Evolutionary conservation across 768 basidiomycete genomes (phyloP).

Genomic region (Omphalotus guepiniiformis): DNA sequence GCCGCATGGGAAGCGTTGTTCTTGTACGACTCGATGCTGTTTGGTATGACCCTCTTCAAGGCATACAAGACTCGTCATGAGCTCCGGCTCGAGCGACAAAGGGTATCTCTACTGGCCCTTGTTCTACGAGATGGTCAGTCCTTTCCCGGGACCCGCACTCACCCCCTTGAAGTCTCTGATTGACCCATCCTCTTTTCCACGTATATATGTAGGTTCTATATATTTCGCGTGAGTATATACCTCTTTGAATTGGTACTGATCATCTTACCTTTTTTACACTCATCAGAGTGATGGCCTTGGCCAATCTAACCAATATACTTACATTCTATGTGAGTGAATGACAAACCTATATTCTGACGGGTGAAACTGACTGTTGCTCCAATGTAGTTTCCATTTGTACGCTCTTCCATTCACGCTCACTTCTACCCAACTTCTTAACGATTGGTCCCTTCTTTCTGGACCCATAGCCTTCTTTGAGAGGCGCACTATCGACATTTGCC

Average conservation of each 20-base stretch:
- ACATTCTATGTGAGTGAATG: slow-evolving; percentile 8
- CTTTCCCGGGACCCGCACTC: neutral
- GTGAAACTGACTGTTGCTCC: neutral
- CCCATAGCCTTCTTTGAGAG: slow-evolving; percentile 1
- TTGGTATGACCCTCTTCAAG: slow-evolving; percentile 6
- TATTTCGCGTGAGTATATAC: slow-evolving; percentile 6
- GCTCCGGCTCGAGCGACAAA: neutral
- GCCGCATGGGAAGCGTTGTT: slow-evolving; percentile 10
- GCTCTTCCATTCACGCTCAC: neutral
- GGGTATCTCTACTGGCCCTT: slow-evolving; percentile 2
- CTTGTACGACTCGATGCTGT: slow-evolving; percentile 7
- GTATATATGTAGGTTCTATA: neutral
- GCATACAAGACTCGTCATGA: slow-evolving; percentile 7
- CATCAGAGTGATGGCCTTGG: slow-evolving; percentile 7
- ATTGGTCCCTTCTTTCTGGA: neutral
- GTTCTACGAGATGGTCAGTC: slow-evolving; percentile 7
- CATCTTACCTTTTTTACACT: neutral
- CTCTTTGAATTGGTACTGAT: neutral
- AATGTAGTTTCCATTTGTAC: slow-evolving; percentile 2
- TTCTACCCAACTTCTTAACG: no score
- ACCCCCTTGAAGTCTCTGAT: no score
- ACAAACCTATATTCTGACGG: neutral
- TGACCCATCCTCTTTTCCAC: no score
- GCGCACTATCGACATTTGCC: slow-evolving; percentile 5
- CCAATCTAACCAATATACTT: slow-evolving; percentile 5